Evolutionary conservation across 2,329 filamentous ascomycete genomes (phyloP), one percentile per base, ranked within the genome.

Genomic region (Penicillium sp.): DNA sequence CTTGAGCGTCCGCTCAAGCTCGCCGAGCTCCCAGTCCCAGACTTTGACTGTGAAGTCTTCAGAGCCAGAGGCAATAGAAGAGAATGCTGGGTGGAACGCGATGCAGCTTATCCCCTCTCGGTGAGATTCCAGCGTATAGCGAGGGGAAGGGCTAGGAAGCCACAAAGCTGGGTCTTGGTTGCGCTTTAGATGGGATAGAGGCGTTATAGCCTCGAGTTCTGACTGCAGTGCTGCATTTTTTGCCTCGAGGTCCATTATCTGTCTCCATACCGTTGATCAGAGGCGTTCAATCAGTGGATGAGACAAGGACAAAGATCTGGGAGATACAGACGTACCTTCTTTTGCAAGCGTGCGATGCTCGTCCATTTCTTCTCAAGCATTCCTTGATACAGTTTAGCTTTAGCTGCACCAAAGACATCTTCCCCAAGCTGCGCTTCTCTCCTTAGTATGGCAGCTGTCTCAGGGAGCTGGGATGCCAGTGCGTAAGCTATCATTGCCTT

Each of bases 321-420:
- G 75, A 24, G 1, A 6, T n/a, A n/a, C n/a, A n/a, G n/a, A n/a
- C n/a, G n/a, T n/a, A 89, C 90, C 88, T 96, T 97, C 76, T 96
- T 97, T 76, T 97, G 93, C 72, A 97, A 75, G 60, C 93, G 83
- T 66, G 97, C 91, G 28, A 97, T 89, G 66, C 91, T 94, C 20
- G 93, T 97, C 93, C 93, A 97, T 79, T 97, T 97, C 83, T 96
- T 97, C 81, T 97, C 93, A 63, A 97, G 76, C 26, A 97, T 76
- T 1, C 90, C 89, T 74, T 96, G 91, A 77, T 97, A 97, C 76
- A 96, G 96, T 79, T 96, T 96, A 52, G 87, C 83, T 18, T 90
- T 96, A 18, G 83, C 82, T 60, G 89, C 80, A 70, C 96, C 91
- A 66, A 95, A 92, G 47, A 77, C 76, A 26, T 49, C 55, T 40